Conservation (phyloP, 2,329 filamentous ascomycete species). For the Aureobasidium melanogenum region DNA sequence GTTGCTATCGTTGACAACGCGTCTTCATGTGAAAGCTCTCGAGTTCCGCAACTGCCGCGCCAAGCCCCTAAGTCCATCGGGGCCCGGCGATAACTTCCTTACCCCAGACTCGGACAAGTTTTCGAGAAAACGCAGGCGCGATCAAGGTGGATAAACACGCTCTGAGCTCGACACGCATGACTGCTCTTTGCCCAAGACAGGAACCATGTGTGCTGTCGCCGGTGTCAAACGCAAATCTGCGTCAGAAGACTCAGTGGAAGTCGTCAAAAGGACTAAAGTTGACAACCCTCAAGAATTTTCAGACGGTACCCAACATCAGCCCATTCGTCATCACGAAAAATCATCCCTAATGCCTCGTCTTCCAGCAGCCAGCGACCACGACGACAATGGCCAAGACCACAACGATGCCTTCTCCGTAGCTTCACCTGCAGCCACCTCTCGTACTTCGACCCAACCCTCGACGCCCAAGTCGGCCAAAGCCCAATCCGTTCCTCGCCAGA, state of each 20-base stretch:
- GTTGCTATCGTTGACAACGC: too few relatives aligned
- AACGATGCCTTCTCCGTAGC: neutral
- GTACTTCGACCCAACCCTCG: constrained; percentile 22
- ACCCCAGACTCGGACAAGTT: neutral
- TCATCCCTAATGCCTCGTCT: neutral
- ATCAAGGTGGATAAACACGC: constrained; percentile 2
- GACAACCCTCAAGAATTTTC: neutral
- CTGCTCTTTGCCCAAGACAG: neutral
- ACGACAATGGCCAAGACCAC: neutral
- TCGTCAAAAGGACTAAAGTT: neutral
- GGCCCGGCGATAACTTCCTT: too few relatives aligned
- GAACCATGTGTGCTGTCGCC: neutral
- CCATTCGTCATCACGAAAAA: neutral
- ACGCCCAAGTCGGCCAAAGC: constrained; percentile 25
- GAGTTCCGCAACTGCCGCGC: too few relatives aligned
- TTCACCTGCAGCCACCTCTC: neutral
- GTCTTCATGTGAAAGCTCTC: too few relatives aligned
- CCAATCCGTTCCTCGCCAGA: constrained; percentile 45
- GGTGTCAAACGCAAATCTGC: neutral
- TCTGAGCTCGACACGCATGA: neutral
- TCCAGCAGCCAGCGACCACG: neutral
- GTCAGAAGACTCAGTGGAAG: neutral
- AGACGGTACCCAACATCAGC: neutral
- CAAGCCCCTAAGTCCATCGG: too few relatives aligned
- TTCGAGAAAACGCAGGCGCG: neutral